phyloP scores from a whole-genome alignment of 148 eudicot genomes.

The Chenopodium formosanum region DNA sequence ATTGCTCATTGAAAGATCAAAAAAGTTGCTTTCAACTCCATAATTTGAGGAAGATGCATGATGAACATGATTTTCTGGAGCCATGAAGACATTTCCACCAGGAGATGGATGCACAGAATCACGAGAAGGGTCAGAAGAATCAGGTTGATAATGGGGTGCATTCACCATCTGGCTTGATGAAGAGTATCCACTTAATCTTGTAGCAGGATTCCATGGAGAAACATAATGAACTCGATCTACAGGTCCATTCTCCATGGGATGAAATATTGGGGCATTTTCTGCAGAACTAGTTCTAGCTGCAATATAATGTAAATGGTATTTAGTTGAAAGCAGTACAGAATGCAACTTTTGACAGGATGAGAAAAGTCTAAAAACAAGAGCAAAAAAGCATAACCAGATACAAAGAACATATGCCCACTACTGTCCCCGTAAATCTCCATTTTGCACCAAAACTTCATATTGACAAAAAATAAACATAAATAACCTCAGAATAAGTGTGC shows the following conservation, averaged over 20 bases:
- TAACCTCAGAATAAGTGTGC: not conserved
- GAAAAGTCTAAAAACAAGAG: not conserved
- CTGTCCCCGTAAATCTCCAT: not conserved
- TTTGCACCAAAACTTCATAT: not conserved
- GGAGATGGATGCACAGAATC: conserved; percentile 53
- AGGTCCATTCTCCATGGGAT: conserved; percentile 52
- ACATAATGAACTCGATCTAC: conserved; percentile 46
- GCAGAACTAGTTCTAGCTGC: conserved; percentile 51
- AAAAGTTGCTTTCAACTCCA: conserved; percentile 48
- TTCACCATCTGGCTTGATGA: conserved; percentile 43
- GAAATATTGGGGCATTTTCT: conserved; percentile 47
- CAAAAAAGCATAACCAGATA: not conserved
- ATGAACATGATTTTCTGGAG: conserved; percentile 54
- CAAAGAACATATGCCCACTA: not conserved
- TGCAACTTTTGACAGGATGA: conserved; percentile 2
- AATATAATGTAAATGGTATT: conserved; percentile 16
- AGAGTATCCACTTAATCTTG: conserved; percentile 46
- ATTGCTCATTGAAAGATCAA: conserved; percentile 48
- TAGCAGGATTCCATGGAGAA: conserved; percentile 53
- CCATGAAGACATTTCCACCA: conserved; percentile 39
- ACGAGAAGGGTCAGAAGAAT: conserved; percentile 44
- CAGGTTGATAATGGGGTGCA: conserved; percentile 52
- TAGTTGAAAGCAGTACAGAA: not conserved
- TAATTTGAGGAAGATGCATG: conserved; percentile 64
- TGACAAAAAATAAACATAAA: not conserved